Base-by-base conservation (phyloP, 192 early-diverging fungal species). In the Pilobolus umbonatus region DNA sequence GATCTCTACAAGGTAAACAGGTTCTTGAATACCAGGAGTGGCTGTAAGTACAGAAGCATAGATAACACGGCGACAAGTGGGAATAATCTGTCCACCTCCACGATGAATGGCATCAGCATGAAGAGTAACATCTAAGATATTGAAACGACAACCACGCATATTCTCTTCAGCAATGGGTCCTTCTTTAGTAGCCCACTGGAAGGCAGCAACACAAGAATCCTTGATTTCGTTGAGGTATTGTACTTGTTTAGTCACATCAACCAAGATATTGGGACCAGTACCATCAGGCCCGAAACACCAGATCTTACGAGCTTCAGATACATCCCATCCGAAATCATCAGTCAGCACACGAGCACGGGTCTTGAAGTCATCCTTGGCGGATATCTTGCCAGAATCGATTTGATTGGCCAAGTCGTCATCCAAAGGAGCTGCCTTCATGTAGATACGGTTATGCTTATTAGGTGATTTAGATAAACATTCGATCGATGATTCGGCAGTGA, bases 371-470 rank as follows among this genome's bases (percentile, higher is more conserved):
- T 95, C 92, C 78, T 91, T 91, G 51, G 92, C 79, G 54, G 66
- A 76, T 64, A 96, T 75, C 74, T 90, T 92, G 54, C 89, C 90
- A 14, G 62, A 62, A 74, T 98, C 96, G 55, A 98, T 90, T 44
- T 79, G 86, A 36, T 50, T 38, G 49, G 86, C 73, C 38, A 92
- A 80, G 46, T 92, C 90, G 65, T 94, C 91, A 47, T 76, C 71
- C 42, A 98, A 59, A 32, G 95, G 95, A 11, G 59, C 43, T 32
- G 95, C 95, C 72, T 76, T 90, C 91, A 98, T 87, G 83, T 84
- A 93, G 79, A 98, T 84, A 94, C 95, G 95, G 88, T 98, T 98
- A 85, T 96, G 95, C 88, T 98, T 98, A 90, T 98, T 98, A 73
- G 95, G 93, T 42, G 94, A 96, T 85, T 98, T 96, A 71, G 95